Evolutionary conservation across 2,329 filamentous ascomycete genomes (phyloP).

Genomic region (Chlorencoelia australis): DNA sequence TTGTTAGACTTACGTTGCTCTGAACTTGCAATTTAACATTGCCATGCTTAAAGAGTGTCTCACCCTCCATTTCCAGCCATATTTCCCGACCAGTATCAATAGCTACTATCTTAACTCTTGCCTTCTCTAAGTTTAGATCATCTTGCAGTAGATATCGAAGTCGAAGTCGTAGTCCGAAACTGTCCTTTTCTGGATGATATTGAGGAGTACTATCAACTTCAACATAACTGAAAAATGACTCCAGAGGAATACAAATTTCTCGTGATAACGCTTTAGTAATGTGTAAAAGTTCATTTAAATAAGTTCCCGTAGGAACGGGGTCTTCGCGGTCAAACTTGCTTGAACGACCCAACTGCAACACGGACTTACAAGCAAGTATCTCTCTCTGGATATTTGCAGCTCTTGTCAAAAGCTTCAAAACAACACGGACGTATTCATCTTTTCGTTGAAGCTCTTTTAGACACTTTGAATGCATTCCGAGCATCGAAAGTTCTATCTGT

Average conservation of each 20-base stretch:
- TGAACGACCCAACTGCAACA: constrained; percentile 9
- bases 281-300: constrained; percentile 24
- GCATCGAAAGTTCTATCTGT: constrained; percentile 68
- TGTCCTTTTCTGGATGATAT: constrained; percentile 63
- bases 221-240: constrained; percentile 63
- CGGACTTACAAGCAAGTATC: constrained; percentile 31
- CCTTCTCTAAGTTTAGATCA: constrained; percentile 53
- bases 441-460: constrained; percentile 65
- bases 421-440: constrained; percentile 69
- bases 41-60: constrained; percentile 37
- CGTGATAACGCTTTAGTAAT: constrained; percentile 34
- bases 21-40: constrained; percentile 34
- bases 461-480: constrained; percentile 78
- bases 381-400: constrained; percentile 46
- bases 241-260: constrained; percentile 58
- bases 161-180: constrained; percentile 59
- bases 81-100: constrained; percentile 55
- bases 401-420: constrained; percentile 65
- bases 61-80: constrained; percentile 41
- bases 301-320: constrained; percentile 15
- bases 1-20: constrained; percentile 33
- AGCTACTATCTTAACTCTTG: constrained; percentile 53
- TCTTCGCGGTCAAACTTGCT: constrained; percentile 12
- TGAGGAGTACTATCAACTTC: constrained; percentile 56
- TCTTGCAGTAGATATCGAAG: constrained; percentile 66